These are phyloP conservation scores for Salix purpurea DNA, from an alignment of 345 rosid genomes.

Conservation along the genomic window DNA sequence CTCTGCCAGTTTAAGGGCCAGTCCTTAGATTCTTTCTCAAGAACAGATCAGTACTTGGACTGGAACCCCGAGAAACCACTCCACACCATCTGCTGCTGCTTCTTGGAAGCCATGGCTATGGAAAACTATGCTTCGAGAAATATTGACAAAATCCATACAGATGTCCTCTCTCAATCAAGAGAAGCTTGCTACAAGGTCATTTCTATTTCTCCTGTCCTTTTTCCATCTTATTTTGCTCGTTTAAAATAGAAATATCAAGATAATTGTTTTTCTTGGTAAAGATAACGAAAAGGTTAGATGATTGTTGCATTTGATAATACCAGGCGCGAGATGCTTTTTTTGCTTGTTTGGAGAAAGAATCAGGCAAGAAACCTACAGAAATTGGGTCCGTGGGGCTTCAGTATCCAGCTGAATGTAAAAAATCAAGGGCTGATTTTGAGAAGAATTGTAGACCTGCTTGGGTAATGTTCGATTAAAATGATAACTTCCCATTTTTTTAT, in stretches of 20 bases:
- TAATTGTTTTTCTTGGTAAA: neutral
- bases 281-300: neutral
- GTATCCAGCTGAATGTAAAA: conserved; percentile 63
- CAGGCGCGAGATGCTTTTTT: conserved; percentile 83
- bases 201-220: neutral
- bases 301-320: neutral
- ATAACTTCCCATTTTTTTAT: no score
- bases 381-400: conserved; percentile 73
- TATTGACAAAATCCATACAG: conserved; percentile 53
- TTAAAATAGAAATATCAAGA: neutral
- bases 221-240: neutral
- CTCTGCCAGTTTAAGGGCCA: no score
- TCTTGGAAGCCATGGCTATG: conserved; percentile 14
- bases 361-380: conserved; percentile 64
- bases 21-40: no score
- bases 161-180: conserved; percentile 63
- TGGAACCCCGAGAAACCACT: neutral
- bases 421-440: conserved; percentile 38
- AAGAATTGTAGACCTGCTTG: conserved; percentile 67
- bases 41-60: no score
- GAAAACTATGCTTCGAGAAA: conserved; percentile 44
- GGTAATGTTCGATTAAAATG: conserved; percentile 33
- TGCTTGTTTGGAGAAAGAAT: conserved; percentile 62
- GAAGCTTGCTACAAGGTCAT: conserved; percentile 72
- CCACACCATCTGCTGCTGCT: neutral